Conservation (phyloP, 768 basidiomycete genomes). For the Saitozyma podzolica region DNA sequence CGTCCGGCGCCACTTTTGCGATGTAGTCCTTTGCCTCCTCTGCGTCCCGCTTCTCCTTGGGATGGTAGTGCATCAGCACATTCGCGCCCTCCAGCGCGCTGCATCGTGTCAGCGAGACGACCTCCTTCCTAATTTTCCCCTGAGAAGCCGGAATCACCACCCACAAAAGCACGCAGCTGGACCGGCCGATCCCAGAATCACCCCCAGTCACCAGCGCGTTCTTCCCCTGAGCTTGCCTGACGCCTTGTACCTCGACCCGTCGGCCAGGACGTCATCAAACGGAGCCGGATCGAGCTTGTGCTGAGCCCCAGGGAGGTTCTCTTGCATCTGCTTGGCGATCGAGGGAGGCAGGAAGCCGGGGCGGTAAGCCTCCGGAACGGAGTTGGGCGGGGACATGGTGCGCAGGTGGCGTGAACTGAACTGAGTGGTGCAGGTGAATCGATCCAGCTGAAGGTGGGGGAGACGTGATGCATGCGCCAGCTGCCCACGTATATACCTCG, state of each 20-base stretch:
- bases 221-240: conserved; percentile 58
- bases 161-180: conserved; percentile 53
- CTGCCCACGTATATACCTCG: no score
- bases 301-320: conserved; percentile 45
- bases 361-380: conserved; percentile 48
- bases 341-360: conserved; percentile 45
- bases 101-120: conserved; percentile 7
- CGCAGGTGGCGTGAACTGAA: no score
- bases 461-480: no score
- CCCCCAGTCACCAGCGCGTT: conserved; percentile 58
- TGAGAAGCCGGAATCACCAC: conserved; percentile 13
- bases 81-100: conserved; percentile 49
- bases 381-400: conserved; percentile 41
- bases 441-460: no score
- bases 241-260: conserved; percentile 57
- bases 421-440: no score
- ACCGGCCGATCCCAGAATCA: conserved; percentile 59
- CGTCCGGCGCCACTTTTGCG: conserved; percentile 54
- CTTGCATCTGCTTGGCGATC: conserved; percentile 48
- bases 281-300: conserved; percentile 41
- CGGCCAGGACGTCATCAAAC: conserved; percentile 55
- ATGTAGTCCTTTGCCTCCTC: conserved; percentile 54
- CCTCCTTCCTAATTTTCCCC: not conserved
- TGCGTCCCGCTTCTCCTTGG: conserved; percentile 55
- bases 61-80: conserved; percentile 34